These are phyloP conservation scores for Fragaria vesca DNA, from an alignment of 306 rosid species.

Conservation along the genomic window DNA sequence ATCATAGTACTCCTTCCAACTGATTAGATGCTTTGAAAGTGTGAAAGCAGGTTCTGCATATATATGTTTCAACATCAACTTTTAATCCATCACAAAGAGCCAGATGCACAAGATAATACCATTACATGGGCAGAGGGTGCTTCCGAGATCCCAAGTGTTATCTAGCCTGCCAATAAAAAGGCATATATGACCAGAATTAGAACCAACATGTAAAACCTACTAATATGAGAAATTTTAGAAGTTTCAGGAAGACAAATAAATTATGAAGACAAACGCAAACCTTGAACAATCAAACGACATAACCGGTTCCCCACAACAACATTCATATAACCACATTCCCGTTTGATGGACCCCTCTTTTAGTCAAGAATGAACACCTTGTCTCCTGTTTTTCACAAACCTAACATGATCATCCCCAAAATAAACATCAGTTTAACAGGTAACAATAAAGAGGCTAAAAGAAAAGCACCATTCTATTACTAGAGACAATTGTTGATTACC, in stretches of 20 bases:
- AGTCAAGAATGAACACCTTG: slow-evolving; percentile 72
- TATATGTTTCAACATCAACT: slow-evolving; percentile 18
- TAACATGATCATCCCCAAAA: slow-evolving; percentile 29
- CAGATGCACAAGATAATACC: slow-evolving; percentile 49
- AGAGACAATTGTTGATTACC: slow-evolving; percentile 37
- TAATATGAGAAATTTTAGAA: slow-evolving; percentile 3
- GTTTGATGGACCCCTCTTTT: slow-evolving; percentile 60
- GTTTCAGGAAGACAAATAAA: not conserved
- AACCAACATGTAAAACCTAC: slow-evolving; percentile 3
- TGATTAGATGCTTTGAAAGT: slow-evolving; percentile 41
- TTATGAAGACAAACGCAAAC: slow-evolving; percentile 28
- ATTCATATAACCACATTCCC: slow-evolving; percentile 85
- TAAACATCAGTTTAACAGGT: slow-evolving; percentile 9
- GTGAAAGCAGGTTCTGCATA: slow-evolving; percentile 57
- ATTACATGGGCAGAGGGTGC: slow-evolving; percentile 57
- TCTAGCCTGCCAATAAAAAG: slow-evolving; percentile 44
- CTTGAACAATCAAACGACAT: slow-evolving; percentile 45
- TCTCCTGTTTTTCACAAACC: slow-evolving; percentile 68
- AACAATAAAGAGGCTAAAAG: not conserved
- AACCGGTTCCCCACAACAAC: slow-evolving; percentile 56
- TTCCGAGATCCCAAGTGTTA: slow-evolving; percentile 64
- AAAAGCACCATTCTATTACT: not conserved
- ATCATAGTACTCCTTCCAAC: slow-evolving; percentile 77
- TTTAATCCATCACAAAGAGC: slow-evolving; percentile 19
- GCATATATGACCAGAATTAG: slow-evolving; percentile 12